Conservation (phyloP, 2,329 filamentous ascomycete species). For the Arthroderma uncinatum region DNA sequence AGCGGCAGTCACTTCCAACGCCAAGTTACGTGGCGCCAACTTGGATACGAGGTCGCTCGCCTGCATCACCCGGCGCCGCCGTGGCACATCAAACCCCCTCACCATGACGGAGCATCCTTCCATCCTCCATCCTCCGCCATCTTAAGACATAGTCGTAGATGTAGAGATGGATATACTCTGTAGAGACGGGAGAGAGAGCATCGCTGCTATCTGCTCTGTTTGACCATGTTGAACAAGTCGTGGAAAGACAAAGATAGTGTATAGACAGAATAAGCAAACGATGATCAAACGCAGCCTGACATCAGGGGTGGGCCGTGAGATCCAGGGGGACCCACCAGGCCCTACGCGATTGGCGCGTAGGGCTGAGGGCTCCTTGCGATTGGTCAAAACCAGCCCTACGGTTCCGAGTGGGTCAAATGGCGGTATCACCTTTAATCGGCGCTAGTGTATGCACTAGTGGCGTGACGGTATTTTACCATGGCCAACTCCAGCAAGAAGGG, state of each 20-base stretch:
- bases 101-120: not conserved
- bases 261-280: not conserved
- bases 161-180: too few relatives aligned
- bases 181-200: too few relatives aligned
- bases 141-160: not conserved
- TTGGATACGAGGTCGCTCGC: conserved; percentile 1
- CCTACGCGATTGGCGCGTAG: not conserved
- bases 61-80: not conserved
- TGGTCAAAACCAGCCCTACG: not conserved
- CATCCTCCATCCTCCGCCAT: not conserved
- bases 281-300: not conserved
- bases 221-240: not conserved
- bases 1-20: conserved; percentile 4
- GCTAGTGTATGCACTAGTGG: not conserved
- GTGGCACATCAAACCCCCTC: not conserved
- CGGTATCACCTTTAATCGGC: not conserved
- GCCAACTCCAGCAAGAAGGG: not conserved
- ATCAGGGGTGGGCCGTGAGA: not conserved
- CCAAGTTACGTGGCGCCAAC: too few relatives aligned
- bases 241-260: too few relatives aligned
- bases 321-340: not conserved
- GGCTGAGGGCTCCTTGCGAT: not conserved
- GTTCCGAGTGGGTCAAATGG: not conserved
- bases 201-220: not conserved
- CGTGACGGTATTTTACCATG: not conserved